Evolutionary conservation across 805 yeast genomes (phyloP).

Genomic region (Metschnikowia bowlesiae): DNA sequence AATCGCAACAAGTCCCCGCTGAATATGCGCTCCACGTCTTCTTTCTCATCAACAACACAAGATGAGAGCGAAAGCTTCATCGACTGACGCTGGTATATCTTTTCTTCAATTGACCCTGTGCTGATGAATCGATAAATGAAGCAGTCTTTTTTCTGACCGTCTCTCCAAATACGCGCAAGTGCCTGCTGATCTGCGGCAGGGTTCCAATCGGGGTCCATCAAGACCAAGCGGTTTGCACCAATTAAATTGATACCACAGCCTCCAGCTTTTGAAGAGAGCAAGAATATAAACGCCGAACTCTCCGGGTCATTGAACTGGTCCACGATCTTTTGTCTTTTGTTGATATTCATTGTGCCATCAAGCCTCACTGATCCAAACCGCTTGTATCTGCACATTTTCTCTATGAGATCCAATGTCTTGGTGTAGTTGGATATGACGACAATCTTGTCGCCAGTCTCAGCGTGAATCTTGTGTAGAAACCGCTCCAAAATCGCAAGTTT

Average conservation of each 20-base stretch:
- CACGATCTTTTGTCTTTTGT: conserved; percentile 88
- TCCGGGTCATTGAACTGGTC: conserved; percentile 90
- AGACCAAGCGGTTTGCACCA: conserved; percentile 87
- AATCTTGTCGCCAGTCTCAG: conserved; percentile 89
- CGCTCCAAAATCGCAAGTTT: conserved; percentile 82
- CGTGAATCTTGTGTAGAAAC: conserved; percentile 69
- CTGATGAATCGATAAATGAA: conserved; percentile 90
- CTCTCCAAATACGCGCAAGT: conserved; percentile 97
- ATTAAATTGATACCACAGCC: conserved; percentile 97
- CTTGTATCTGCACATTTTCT: conserved; percentile 71
- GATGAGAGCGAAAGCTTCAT: conserved; percentile 91
- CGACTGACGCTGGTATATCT: conserved; percentile 91
- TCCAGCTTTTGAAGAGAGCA: conserved; percentile 93
- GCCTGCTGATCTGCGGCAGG: conserved; percentile 99
- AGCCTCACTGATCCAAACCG: conserved; percentile 75
- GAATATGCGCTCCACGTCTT: conserved; percentile 89
- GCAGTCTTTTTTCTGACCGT: conserved; percentile 96
- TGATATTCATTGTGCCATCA: conserved; percentile 90
- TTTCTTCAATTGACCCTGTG: conserved; percentile 94
- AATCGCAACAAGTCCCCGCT: conserved; percentile 75
- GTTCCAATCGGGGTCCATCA: conserved; percentile 94
- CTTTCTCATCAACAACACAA: conserved; percentile 95
- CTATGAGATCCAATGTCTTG: conserved; percentile 87
- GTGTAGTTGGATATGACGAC: conserved; percentile 94
- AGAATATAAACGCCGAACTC: conserved; percentile 79